Base-by-base conservation (phyloP, 148 eudicot species). In the Camellia granthamiana region DNA sequence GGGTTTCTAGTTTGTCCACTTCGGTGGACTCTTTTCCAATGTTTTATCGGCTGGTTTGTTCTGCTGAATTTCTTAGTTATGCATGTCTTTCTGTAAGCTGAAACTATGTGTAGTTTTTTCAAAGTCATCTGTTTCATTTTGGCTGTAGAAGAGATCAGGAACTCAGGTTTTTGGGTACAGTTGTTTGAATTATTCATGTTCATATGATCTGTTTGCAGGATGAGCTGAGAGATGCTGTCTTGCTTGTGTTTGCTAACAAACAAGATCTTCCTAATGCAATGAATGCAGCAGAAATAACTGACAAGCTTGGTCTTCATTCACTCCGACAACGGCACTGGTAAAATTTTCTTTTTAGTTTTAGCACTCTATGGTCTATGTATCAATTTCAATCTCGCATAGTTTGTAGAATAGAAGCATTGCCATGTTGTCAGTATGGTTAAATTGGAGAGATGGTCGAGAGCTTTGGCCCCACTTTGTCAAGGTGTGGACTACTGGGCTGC, bases 301-400 rank as follows among this genome's bases (percentile, higher is more conserved):
- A 88, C 81, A 88, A 88, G 85, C 88, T 88, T 41, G 90, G 90
- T 63, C 88, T 88, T 63, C 90, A 88, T 81, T 88, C 90, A 44
- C 90, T 88, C 81, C 87, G 90, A 70, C 90, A 88, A 85, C 88
- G 90, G 63, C 90, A 88, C 84, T 88, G 88, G 90, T 88, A 87
- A 42, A 68, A 1, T 19, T 77, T 77, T 5, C 77, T 72, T 81
- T 21, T 70, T 30, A 49, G 72, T 77, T 65, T 38, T 77, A 41
- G 19, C 79, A 58, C 13, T 23, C 62, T 30, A 47, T 47, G 14
- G 14, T 7, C 38, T 74, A 18, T 43, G 14, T 46, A 23, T 77
- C 44, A 64, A 15, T 64, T 46, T 63, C 3, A 21, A 49, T 3
- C 41, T 6, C 60, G 5, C 43, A 46, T 12, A 15, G 59, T 9